phyloP scores from a whole-genome alignment of 352 stramenopile species.

The Plasmopara halstedii region DNA sequence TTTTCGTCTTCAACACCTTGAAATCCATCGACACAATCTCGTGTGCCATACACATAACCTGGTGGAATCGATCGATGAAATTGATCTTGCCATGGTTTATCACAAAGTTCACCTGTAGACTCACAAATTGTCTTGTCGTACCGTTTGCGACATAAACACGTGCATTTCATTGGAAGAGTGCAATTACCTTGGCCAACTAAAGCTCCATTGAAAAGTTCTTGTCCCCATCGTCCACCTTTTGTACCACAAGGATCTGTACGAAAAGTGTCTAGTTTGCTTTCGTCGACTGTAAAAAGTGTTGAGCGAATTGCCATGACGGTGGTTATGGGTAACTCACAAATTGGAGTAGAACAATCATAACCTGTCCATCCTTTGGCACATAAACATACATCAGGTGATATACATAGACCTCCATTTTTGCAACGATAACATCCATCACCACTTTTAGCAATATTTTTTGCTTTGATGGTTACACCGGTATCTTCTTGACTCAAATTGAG shows the following conservation, averaged over 20 bases:
- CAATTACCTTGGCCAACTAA: conserved; percentile 88
- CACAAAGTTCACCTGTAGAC: conserved; percentile 67
- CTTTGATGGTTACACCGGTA: conserved; percentile 22
- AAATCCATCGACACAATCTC: conserved; percentile 89
- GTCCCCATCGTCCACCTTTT: conserved; percentile 61
- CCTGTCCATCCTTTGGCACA: conserved; percentile 91
- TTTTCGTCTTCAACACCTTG: conserved; percentile 87
- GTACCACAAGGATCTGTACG: conserved; percentile 91
- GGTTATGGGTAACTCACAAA: conserved; percentile 66
- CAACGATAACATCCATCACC: conserved; percentile 92
- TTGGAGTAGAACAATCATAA: conserved; percentile 90
- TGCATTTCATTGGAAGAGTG: conserved; percentile 86
- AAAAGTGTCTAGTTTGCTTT: conserved; percentile 88
- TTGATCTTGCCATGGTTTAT: conserved; percentile 75
- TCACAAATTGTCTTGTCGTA: conserved; percentile 69
- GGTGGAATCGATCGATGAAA: conserved; percentile 62
- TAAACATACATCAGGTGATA: conserved; percentile 84
- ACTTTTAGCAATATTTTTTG: conserved; percentile 21
- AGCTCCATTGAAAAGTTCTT: conserved; percentile 64
- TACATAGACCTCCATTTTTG: conserved; percentile 90
- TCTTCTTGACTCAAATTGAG: conserved; percentile 20
- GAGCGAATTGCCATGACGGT: conserved; percentile 50
- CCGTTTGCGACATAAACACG: conserved; percentile 84
- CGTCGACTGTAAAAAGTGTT: conserved; percentile 92
- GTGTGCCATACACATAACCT: conserved; percentile 90